Evolutionary conservation across 2,329 filamentous ascomycete species (phyloP), one percentile per base, ranked within the genome.

Genomic region (Ampelomyces quisqualis): DNA sequence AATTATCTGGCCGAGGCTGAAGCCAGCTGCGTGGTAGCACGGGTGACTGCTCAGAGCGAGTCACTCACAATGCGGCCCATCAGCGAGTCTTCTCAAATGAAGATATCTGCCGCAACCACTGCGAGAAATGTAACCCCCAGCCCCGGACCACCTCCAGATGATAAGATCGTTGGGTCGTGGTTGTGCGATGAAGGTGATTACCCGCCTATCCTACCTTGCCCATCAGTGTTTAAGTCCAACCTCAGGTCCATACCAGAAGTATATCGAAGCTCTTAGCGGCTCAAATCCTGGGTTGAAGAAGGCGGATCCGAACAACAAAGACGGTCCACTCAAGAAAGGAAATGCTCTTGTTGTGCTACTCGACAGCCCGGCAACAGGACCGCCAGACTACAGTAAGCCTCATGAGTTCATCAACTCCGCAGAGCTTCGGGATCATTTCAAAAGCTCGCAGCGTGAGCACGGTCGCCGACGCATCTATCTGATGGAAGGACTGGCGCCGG

Each of bases 401-500:
- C 49, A 32, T 0, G 37, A 48, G 8, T 64, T 65, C 32, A 32
- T 22, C 17, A 40, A 38, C 18, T 24, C 41, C 3, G 9, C 43
- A 11, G 40, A 57, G 2, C 52, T 66, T 4, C 26, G 34, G 15
- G 35, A 30, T 8, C 55, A 64, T 32, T 54, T 65, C 11, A 3
- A 43, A 9, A 18, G 15, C 2, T 37, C 45, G 1, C 19, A 26
- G 5, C 36, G n/a, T n/a, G n/a, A 39, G 21, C 26, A 51, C 23
- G 38, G 45, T 6, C 42, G 36, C 4, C 45, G 57, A 37, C 45
- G 62, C 2, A 59, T 67, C 4, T 67, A 65, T 18, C 47, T 67
- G 10, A 61, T 67, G 60, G 63, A 67, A 40, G 62, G 63, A 0
- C 35, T 65, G 4, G 61, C 57, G 1, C 53, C 49, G n/a, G 60